phyloP scores from a whole-genome alignment of 2,329 filamentous ascomycete genomes.

The Penicillium sp. region DNA sequence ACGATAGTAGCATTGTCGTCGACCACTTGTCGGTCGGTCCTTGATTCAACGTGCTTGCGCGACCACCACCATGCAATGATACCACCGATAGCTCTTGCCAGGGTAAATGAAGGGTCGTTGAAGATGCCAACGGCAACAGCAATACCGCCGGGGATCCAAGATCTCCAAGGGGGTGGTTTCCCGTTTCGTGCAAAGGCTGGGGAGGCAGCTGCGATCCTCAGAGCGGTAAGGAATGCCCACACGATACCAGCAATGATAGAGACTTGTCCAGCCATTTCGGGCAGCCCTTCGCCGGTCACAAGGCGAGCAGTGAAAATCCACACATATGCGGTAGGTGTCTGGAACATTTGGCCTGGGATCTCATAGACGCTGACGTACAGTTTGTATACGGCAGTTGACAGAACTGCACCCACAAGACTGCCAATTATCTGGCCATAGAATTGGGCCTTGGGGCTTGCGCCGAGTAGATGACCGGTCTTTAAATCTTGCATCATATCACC shows the following conservation, averaged over 20 bases:
- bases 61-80: conserved; percentile 69
- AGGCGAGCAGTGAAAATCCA: conserved; percentile 95
- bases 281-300: conserved; percentile 82
- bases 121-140: conserved; percentile 91
- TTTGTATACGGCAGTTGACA: conserved; percentile 78
- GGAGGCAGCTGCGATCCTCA: conserved; percentile 53
- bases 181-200: conserved; percentile 24
- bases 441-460: conserved; percentile 84
- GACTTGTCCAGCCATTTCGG: conserved; percentile 72
- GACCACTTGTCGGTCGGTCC: background rate
- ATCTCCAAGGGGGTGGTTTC: conserved; percentile 51
- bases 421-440: conserved; percentile 96
- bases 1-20: background rate
- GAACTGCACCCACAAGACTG: conserved; percentile 71
- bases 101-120: conserved; percentile 89
- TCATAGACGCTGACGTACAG: conserved; percentile 84
- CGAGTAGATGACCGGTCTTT: conserved; percentile 87
- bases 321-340: conserved; percentile 88
- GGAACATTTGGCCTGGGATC: conserved; percentile 80
- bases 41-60: conserved; percentile 30
- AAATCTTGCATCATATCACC: conserved; percentile 95
- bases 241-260: conserved; percentile 64
- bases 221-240: conserved; percentile 61
- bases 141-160: conserved; percentile 80
- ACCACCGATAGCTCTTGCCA: conserved; percentile 77